These are phyloP conservation scores for Syzygium aromaticum DNA, from an alignment of 345 rosid species.

Conservation along the genomic window DNA sequence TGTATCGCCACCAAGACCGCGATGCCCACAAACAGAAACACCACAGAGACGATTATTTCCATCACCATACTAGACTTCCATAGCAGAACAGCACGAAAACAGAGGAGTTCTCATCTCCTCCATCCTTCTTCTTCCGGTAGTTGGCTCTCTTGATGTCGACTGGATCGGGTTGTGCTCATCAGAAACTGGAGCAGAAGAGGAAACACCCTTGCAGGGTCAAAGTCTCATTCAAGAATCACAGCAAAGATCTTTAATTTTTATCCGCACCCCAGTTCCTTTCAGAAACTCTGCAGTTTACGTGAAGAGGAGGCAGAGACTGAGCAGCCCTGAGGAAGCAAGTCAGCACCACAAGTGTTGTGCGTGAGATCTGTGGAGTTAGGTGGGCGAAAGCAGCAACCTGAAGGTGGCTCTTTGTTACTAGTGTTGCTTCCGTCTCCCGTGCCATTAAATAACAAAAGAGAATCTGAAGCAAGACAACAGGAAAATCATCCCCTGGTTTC, in stretches of 20 bases:
- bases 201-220: background rate
- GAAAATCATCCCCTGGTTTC: background rate
- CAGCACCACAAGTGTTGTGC: background rate
- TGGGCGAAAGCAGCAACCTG: background rate
- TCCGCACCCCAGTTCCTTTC: background rate
- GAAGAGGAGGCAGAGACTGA: background rate
- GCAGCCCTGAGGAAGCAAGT: background rate
- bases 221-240: background rate
- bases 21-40: slow-evolving; percentile 24
- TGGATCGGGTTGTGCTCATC: background rate
- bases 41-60: slow-evolving; percentile 20
- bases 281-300: background rate
- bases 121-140: background rate
- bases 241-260: background rate
- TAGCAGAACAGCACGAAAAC: background rate
- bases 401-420: background rate
- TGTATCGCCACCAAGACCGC: slow-evolving; percentile 28
- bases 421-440: background rate
- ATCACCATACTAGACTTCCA: slow-evolving; percentile 8
- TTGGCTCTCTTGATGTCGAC: background rate
- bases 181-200: background rate
- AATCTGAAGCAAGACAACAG: background rate
- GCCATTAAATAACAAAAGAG: background rate
- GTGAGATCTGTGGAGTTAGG: background rate
- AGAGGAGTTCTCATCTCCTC: background rate